A percentile compares a stretch with the other conserved stretches of the same genome.
Evolutionary conservation across 2,329 filamentous ascomycete genomes (phyloP).

Genomic region (Cladophialophora bantiana): DNA sequence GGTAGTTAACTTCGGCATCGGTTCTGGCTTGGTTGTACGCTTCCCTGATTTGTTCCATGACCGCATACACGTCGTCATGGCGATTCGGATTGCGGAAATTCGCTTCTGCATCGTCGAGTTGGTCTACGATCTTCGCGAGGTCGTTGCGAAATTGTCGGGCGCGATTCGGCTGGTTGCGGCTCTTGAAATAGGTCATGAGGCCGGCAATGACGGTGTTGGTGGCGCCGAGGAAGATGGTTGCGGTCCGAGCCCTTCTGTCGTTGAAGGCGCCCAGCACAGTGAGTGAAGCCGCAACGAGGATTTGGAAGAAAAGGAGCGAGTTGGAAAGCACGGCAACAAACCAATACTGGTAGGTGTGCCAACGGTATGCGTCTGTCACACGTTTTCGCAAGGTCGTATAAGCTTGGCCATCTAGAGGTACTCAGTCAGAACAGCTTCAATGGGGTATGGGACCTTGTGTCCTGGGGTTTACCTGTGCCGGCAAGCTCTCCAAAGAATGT

Average conservation of each 20-base stretch:
- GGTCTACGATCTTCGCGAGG: constrained; percentile 23
- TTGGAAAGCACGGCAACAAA: constrained; percentile 27
- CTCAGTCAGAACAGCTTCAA: constrained; percentile 2
- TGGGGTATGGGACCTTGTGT: background rate
- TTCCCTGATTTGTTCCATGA: constrained; percentile 22
- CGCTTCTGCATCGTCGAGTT: constrained; percentile 29
- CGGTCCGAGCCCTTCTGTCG: constrained; percentile 21
- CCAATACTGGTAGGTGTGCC: constrained; percentile 31
- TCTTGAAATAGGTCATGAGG: constrained; percentile 32
- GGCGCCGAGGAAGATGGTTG: constrained; percentile 30
- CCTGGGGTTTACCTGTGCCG: constrained; percentile 7
- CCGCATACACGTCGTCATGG: constrained; percentile 12
- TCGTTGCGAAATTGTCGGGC: constrained; percentile 32
- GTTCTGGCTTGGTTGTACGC: constrained; percentile 23
- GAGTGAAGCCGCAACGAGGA: constrained; percentile 27
- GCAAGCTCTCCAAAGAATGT: constrained; percentile 19
- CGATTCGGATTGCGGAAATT: constrained; percentile 21
- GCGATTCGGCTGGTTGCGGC: constrained; percentile 32
- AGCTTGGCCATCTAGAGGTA: constrained; percentile 12
- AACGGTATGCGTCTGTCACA: constrained; percentile 21
- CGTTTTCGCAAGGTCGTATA: constrained; percentile 23
- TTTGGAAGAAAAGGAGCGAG: constrained; percentile 28
- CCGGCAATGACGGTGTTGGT: constrained; percentile 32
- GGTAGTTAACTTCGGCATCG: constrained; percentile 31
- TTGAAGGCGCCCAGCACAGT: constrained; percentile 30